Conservation (phyloP, 2,329 filamentous ascomycete species). For the Penicillium sp. region DNA sequence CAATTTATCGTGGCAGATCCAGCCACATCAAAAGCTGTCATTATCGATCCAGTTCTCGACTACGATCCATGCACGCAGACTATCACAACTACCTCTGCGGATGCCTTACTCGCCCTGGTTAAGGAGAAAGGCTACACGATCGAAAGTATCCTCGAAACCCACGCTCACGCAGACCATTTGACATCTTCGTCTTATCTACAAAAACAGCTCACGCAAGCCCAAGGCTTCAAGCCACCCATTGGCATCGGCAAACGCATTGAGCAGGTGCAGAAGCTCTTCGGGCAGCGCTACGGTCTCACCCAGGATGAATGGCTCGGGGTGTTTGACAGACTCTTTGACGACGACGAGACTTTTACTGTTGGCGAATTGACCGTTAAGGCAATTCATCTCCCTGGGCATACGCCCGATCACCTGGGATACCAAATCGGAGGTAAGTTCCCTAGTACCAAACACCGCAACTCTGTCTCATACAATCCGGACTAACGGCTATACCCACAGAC, state of each 20-base stretch:
- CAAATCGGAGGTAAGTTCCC: constrained; percentile 49
- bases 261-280: constrained; percentile 58
- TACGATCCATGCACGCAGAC: constrained; percentile 50
- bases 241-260: constrained; percentile 61
- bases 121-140: constrained; percentile 52
- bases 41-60: constrained; percentile 66
- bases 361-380: constrained; percentile 53
- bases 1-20: constrained; percentile 64
- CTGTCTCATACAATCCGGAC: neutral
- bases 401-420: constrained; percentile 65
- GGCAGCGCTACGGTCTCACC: constrained; percentile 52
- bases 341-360: constrained; percentile 58
- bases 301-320: constrained; percentile 48
- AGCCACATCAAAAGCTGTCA: constrained; percentile 50
- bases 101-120: constrained; percentile 52
- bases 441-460: too few relatives aligned
- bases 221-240: constrained; percentile 48
- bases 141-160: constrained; percentile 61
- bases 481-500: constrained; percentile 33
- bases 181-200: constrained; percentile 63
- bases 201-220: constrained; percentile 39
- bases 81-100: constrained; percentile 57
- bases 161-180: constrained; percentile 56
- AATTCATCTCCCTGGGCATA: constrained; percentile 64
- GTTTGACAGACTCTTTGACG: constrained; percentile 59